These are phyloP conservation scores for Durotheca rogersii DNA, from an alignment of 495 filamentous ascomycete genomes.

Conservation along the genomic window DNA sequence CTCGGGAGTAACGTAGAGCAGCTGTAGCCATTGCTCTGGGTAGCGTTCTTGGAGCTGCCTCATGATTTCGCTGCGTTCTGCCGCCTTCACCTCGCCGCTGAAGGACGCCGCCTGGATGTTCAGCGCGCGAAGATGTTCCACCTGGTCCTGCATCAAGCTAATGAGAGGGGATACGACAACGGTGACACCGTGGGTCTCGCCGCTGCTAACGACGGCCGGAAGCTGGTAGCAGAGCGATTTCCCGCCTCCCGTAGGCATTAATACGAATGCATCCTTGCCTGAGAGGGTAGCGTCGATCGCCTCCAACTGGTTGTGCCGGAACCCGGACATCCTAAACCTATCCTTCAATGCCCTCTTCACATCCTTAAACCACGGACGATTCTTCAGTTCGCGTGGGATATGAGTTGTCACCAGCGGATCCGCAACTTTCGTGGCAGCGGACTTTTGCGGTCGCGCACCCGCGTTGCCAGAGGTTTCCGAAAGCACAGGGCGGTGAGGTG, in stretches of 20 bases:
- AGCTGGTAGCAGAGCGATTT: constrained; percentile 97
- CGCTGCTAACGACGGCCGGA: constrained; percentile 79
- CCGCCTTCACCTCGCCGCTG: constrained; percentile 67
- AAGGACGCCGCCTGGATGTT: constrained; percentile 75
- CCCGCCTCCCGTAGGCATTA: constrained; percentile 97
- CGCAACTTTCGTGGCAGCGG: constrained; percentile 29
- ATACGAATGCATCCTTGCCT: constrained; percentile 85
- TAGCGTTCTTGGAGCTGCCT: constrained; percentile 56
- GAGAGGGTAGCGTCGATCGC: constrained; percentile 90
- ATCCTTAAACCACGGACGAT: constrained; percentile 78
- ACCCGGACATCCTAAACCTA: constrained; percentile 78
- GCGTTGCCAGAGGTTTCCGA: constrained; percentile 43
- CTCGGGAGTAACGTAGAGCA: constrained; percentile 94
- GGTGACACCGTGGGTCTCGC: constrained; percentile 81
- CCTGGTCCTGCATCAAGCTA: constrained; percentile 96
- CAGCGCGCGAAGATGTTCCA: constrained; percentile 70
- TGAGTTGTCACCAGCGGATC: constrained; percentile 24
- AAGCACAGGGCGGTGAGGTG: constrained; percentile 33
- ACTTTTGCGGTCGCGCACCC: constrained; percentile 32
- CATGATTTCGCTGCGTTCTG: constrained; percentile 61
- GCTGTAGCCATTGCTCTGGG: constrained; percentile 69
- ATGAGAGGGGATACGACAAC: constrained; percentile 92
- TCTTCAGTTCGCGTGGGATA: constrained; percentile 44
- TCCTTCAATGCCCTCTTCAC: constrained; percentile 75
- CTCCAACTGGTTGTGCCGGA: constrained; percentile 88